Evolutionary conservation across 257 asterid genomes (phyloP), one percentile per base, ranked within the genome.

Genomic region (Solanum piurae): DNA sequence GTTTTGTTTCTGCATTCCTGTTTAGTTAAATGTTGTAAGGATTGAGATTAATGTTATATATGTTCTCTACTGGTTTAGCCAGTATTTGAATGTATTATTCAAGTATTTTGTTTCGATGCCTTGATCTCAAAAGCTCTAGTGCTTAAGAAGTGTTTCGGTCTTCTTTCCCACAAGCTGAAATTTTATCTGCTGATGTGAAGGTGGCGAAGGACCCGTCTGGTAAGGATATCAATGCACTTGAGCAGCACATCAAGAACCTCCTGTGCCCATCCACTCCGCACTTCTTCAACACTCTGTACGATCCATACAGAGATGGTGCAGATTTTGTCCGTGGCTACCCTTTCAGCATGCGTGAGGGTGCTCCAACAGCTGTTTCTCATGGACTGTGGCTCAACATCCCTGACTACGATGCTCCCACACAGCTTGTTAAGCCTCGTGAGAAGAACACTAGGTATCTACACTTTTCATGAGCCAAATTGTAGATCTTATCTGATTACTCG

Each of bases 301-400:
- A 95, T 87, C 98, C 98, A 29, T 95, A 95, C 86, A 93, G 96
- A 71, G 97, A 93, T 0, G 98, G 97, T 29, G 91, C 98, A 1
- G 98, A 93, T 83, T 95, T 95, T 73, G 98, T 95, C 83, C 98
- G 98, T 44, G 98, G 98, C 46, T 95, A 95, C 80, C 98, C 98
- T 87, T 95, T 95, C 93, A 95, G 98, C 88, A 93, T 95, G 55
- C 95, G 98, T 23, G 98, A 92, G 93, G 98, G 98, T 89, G 92
- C 64, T 71, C 91, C 91, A 0, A 94, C 98, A 20, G 95, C 98
- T 34, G 96, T 94, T 86, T 94, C 98, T 87, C 96, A 94, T 46
- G 96, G 96, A 14, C 93, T 95, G 31, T 95, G 98, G 96, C 95
- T 95, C 90, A 95, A 95, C 79, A 93, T 95, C 90, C 98, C 98